Evolutionary conservation across 208 protist genomes (phyloP), one percentile per base, ranked within the genome.

Genomic region (Trypanosoma rangeli): DNA sequence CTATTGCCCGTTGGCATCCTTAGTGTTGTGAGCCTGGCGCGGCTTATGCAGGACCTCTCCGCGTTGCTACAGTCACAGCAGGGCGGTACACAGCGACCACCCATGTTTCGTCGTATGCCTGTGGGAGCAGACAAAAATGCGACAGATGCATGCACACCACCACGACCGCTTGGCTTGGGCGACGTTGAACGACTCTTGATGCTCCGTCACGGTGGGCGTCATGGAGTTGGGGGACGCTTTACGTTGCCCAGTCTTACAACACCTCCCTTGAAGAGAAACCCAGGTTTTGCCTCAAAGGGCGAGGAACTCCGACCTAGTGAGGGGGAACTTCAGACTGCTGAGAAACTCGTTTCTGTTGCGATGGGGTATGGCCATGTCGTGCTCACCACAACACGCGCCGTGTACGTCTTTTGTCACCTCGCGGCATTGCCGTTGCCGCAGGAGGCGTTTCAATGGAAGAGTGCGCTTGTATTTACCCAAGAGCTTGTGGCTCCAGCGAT

Each of bases 341-440:
- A 69, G 57, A 53, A 26, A 5, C 29, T 81, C 52, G 39, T 76
- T 1, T 81, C 76, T 22, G 56, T 81, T 49, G 26, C 62, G 28
- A 63, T 55, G 48, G 80, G 73, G 59, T 85, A 85, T 66, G 76
- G 55, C 54, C 73, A 85, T 53, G n/a, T 82, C 53, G 24, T 72
- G 13, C 20, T 79, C 31, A 76, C 76, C 20, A 82, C 80, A 5
- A 82, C 76, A 46, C 56, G 59, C 26, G 69, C 66, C 15, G 69
- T 85, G 10, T 82, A 74, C 49, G 76, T 70, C 12, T 61, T 85
- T 50, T 80, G 71, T 33, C 80, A 85, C 49, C 57, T 80, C 9
- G 77, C 80, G 15, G 73, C 62, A 39, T 22, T 80, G 24, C 76
- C 80, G 42, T 37, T 85, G 28, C 69, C 61, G 57, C 70, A 74